These are phyloP conservation scores for Benincasa hispida DNA, from an alignment of 306 rosid species.

Conservation along the genomic window DNA sequence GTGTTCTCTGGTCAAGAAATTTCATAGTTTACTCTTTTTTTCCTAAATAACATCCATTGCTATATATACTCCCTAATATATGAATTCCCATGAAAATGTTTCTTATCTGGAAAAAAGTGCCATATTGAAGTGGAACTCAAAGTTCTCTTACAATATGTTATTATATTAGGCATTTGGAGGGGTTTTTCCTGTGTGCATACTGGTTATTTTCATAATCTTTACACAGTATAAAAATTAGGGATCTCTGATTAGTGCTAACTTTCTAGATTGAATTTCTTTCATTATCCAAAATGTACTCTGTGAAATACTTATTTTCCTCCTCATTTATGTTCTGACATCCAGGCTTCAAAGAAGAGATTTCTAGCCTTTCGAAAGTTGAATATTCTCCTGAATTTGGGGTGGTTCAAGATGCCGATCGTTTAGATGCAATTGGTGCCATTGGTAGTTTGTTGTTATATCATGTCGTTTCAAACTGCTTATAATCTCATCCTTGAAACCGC, in stretches of 20 bases:
- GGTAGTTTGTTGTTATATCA: conserved; percentile 28
- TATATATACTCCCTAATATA: not conserved
- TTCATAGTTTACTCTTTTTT: not conserved
- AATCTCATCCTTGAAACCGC: not conserved
- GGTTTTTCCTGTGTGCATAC: not conserved
- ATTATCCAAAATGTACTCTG: not conserved
- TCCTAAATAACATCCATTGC: not conserved
- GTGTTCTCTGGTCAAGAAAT: not conserved
- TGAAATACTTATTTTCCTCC: not conserved
- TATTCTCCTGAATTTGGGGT: conserved; percentile 60
- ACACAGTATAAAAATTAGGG: not conserved
- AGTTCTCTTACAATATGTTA: not conserved
- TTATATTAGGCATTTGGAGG: not conserved
- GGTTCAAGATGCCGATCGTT: conserved; percentile 94
- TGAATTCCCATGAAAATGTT: not conserved
- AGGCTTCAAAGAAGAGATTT: conserved; percentile 86
- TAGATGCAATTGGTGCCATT: conserved; percentile 95
- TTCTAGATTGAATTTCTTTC: not conserved
- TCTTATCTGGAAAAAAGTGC: not conserved
- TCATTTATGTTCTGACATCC: conserved; percentile 11
- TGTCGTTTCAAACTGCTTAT: not conserved
- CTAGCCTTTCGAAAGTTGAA: conserved; percentile 31
- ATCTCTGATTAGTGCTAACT: not conserved
- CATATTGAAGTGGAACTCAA: not conserved
- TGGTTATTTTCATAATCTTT: not conserved